Percentiles rank a stretch among this genome's conserved stretches.
Evolutionary conservation across 1,139 yeast genomes (phyloP).

Genomic region (Kodamaea ohmeri): DNA sequence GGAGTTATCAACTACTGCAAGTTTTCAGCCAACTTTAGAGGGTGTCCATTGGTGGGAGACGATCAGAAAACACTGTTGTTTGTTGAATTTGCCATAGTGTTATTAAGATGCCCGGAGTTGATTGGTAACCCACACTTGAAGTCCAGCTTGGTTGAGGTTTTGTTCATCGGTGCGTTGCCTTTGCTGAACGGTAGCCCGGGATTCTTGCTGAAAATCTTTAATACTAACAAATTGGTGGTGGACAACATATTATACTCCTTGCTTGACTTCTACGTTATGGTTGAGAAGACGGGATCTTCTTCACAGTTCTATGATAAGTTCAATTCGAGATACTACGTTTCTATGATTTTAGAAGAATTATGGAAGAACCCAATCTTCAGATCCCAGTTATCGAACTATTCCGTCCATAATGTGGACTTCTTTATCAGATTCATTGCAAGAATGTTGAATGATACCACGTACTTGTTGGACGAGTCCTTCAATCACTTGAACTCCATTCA

Average conservation of each 20-base stretch:
- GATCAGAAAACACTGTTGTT: slow-evolving; percentile 50
- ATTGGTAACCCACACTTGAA: slow-evolving; percentile 93
- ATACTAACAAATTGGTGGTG: slow-evolving; percentile 58
- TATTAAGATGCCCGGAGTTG: slow-evolving; percentile 81
- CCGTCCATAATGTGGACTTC: slow-evolving; percentile 67
- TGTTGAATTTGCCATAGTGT: slow-evolving; percentile 68
- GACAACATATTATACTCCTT: slow-evolving; percentile 76
- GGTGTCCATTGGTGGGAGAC: slow-evolving; percentile 58
- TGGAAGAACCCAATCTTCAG: slow-evolving; percentile 76
- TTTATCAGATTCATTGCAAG: slow-evolving; percentile 91
- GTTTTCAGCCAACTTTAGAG: slow-evolving; percentile 56
- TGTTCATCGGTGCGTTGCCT: slow-evolving; percentile 74
- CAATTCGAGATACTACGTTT: slow-evolving; percentile 82
- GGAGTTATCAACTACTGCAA: slow-evolving; percentile 76
- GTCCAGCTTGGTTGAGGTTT: slow-evolving; percentile 74
- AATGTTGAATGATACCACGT: slow-evolving; percentile 92
- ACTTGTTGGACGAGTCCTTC: slow-evolving; percentile 84
- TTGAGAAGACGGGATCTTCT: slow-evolving; percentile 93
- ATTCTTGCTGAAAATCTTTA: slow-evolving; percentile 64
- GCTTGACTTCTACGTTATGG: slow-evolving; percentile 87
- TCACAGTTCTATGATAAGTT: slow-evolving; percentile 96
- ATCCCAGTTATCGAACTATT: slow-evolving; percentile 64
- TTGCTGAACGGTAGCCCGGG: slow-evolving; percentile 62
- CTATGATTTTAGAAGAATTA: slow-evolving; percentile 75
- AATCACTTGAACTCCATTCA: slow-evolving; percentile 78